Conservation (phyloP, 2,329 filamentous ascomycete genomes). For the Knoxdaviesia capensis region DNA sequence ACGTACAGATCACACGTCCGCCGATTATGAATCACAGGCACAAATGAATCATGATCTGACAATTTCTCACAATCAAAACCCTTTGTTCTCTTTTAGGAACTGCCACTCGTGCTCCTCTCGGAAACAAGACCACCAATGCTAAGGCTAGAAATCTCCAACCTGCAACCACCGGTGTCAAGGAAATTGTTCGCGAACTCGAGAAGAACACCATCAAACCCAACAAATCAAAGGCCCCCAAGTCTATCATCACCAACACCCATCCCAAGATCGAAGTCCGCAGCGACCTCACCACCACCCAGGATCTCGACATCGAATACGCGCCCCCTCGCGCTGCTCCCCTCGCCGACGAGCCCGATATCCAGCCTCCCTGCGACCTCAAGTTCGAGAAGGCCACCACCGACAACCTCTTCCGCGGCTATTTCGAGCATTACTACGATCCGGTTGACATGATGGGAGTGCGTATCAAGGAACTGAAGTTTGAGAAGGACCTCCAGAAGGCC, state of each 20-base stretch:
- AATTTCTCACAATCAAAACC: not conserved
- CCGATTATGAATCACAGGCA: too few relatives aligned
- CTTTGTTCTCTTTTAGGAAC: too few relatives aligned
- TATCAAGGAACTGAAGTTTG: slow-evolving; percentile 37
- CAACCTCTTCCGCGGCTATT: slow-evolving; percentile 41
- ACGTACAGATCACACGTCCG: not conserved
- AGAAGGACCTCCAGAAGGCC: slow-evolving; percentile 28
- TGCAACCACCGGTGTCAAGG: slow-evolving; percentile 31
- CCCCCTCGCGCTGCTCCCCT: slow-evolving; percentile 51
- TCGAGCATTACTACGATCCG: slow-evolving; percentile 37
- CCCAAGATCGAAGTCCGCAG: slow-evolving; percentile 44
- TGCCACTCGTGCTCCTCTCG: slow-evolving; percentile 54
- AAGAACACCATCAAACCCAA: slow-evolving; percentile 34
- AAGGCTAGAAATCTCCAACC: slow-evolving; percentile 34
- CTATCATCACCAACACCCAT: slow-evolving; percentile 26
- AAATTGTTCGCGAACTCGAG: slow-evolving; percentile 35
- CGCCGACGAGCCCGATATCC: slow-evolving; percentile 49
- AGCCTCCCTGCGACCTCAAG: slow-evolving; percentile 34
- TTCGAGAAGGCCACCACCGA: slow-evolving; percentile 36
- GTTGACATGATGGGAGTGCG: slow-evolving; percentile 49
- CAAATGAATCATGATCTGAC: not conserved
- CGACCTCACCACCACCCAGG: slow-evolving; percentile 18
- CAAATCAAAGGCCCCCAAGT: slow-evolving; percentile 36
- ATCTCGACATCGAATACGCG: slow-evolving; percentile 76
- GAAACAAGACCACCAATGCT: slow-evolving; percentile 91